Evolutionary conservation across 495 filamentous ascomycete species (phyloP).

Genomic region (Talaromyces stipitatus): DNA sequence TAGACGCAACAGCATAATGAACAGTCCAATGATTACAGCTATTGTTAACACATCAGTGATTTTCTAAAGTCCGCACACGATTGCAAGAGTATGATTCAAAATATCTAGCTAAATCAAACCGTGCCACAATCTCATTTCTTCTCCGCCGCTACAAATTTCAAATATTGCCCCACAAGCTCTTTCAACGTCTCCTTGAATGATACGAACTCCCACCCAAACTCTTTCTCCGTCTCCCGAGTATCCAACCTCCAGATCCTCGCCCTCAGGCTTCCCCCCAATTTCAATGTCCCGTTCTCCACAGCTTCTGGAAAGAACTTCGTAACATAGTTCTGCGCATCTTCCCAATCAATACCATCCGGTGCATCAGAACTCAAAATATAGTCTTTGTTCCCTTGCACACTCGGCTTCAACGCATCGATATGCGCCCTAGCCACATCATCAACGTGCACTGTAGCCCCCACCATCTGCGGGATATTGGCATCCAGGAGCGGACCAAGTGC

Average conservation of each 20-base stretch:
- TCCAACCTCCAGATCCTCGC: conserved; percentile 33
- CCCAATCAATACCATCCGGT: conserved; percentile 27
- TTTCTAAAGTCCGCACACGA: too few species aligned
- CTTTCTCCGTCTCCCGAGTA: conserved; percentile 30
- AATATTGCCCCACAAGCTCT: conserved; percentile 16
- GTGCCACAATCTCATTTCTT: neutral
- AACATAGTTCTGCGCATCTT: conserved; percentile 32
- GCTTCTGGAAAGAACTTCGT: conserved; percentile 31
- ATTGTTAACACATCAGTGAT: too few species aligned
- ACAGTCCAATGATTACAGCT: too few species aligned
- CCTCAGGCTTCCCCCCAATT: conserved; percentile 24
- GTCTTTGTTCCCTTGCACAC: conserved; percentile 12
- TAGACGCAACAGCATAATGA: too few species aligned
- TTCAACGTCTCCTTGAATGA: conserved; percentile 40
- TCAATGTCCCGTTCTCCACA: conserved; percentile 28
- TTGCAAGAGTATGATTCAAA: too few species aligned
- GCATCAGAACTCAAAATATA: conserved; percentile 14
- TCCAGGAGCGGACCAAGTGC: conserved; percentile 7
- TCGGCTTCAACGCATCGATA: conserved; percentile 12
- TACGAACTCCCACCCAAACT: conserved; percentile 38
- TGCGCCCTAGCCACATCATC: conserved; percentile 19
- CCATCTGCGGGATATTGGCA: conserved; percentile 12
- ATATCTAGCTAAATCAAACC: too few species aligned
- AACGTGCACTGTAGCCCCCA: conserved; percentile 17
- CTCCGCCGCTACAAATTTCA: conserved; percentile 7